Evolutionary conservation across 306 rosid species (phyloP).

Genomic region (Begonia loranthoides): DNA sequence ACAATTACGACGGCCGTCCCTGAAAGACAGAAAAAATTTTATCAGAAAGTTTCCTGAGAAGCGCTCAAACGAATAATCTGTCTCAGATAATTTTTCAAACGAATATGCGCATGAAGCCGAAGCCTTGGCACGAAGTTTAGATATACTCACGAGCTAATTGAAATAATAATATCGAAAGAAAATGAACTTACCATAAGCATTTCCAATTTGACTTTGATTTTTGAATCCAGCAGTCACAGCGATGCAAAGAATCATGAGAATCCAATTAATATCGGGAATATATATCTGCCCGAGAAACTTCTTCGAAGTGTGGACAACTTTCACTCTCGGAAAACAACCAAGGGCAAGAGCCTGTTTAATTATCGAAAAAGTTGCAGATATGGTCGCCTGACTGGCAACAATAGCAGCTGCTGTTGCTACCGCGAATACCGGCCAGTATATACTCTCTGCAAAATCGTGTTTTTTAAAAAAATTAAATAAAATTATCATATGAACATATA

Average conservation of each 20-base stretch:
- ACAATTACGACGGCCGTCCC: constrained; percentile 88
- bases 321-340: constrained; percentile 95
- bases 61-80: not conserved
- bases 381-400: constrained; percentile 93
- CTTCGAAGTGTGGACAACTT: constrained; percentile 82
- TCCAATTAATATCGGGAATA: constrained; percentile 85
- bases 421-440: constrained; percentile 85
- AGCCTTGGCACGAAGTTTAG: too few species aligned
- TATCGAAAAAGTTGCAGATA: constrained; percentile 79
- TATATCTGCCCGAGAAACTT: constrained; percentile 70
- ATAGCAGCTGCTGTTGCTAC: constrained; percentile 89
- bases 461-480: too few species aligned
- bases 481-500: too few species aligned
- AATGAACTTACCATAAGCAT: constrained; percentile 64
- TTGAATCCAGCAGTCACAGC: constrained; percentile 84
- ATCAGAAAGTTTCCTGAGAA: not conserved
- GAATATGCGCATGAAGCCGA: too few species aligned
- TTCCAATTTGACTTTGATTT: constrained; percentile 87
- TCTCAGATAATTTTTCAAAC: not conserved
- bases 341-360: constrained; percentile 92
- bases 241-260: constrained; percentile 91
- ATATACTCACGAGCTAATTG: not conserved
- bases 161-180: constrained; percentile 3
- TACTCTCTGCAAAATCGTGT: constrained; percentile 26
- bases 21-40: constrained; percentile 16